A percentile compares a stretch with the other conserved stretches of the same genome.
These are phyloP conservation scores for Pichia norvegensis DNA, from an alignment of 1,139 yeast species.

Conservation along the genomic window DNA sequence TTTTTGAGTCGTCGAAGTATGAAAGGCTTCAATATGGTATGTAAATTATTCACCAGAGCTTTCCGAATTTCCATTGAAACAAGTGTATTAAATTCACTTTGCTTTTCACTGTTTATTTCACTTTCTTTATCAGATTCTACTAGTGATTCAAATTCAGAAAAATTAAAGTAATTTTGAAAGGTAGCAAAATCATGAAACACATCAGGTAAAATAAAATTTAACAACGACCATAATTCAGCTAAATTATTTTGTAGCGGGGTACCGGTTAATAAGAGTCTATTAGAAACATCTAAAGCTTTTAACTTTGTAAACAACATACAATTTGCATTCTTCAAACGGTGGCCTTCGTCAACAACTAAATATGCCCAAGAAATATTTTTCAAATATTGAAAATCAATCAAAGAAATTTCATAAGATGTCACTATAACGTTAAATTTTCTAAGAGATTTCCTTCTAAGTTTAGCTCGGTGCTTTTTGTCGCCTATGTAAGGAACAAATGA, in stretches of 20 bases:
- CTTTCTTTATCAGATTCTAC: constrained; percentile 29
- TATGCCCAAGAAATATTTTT: constrained; percentile 62
- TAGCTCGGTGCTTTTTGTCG: constrained; percentile 44
- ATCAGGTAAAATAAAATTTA: constrained; percentile 86
- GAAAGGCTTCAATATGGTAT: constrained; percentile 83
- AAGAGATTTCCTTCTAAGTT: constrained; percentile 31
- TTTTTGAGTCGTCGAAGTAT: constrained; percentile 71
- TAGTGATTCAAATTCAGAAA: constrained; percentile 44
- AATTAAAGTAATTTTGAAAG: constrained; percentile 92
- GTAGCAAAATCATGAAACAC: constrained; percentile 82
- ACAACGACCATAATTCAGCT: constrained; percentile 81
- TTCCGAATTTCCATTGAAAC: constrained; percentile 58
- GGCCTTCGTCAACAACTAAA: constrained; percentile 93
- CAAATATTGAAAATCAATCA: constrained; percentile 55
- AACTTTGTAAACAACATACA: constrained; percentile 65
- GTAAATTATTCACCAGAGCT: constrained; percentile 64
- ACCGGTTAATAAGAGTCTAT: constrained; percentile 76
- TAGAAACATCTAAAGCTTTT: constrained; percentile 56
- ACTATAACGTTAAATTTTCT: constrained; percentile 46
- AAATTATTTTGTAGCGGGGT: constrained; percentile 90
- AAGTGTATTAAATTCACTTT: constrained; percentile 30
- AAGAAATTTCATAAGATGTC: constrained; percentile 76
- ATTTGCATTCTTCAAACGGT: constrained; percentile 75
- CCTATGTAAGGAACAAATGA: constrained; percentile 64
- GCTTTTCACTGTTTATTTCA: constrained; percentile 18